These are phyloP conservation scores for Penicillium psychrosexuale DNA, from an alignment of 2,329 filamentous ascomycete genomes.

Conservation along the genomic window DNA sequence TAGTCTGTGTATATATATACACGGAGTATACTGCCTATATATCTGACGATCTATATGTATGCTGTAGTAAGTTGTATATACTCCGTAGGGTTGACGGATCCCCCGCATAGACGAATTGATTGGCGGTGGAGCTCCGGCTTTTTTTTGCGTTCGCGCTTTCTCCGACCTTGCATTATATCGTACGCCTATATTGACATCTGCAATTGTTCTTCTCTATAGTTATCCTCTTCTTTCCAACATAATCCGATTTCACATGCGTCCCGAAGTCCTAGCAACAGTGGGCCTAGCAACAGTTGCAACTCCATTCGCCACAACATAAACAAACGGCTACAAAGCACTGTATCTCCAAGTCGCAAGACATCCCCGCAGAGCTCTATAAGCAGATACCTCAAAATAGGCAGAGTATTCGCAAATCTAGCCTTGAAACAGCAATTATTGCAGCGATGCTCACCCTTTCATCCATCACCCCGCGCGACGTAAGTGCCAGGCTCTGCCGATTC, in stretches of 20 bases:
- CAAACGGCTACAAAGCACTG: not conserved
- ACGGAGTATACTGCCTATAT: not conserved
- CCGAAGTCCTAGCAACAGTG: not conserved
- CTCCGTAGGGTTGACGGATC: not conserved
- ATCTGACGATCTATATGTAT: too few relatives aligned
- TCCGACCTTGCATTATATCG: not conserved
- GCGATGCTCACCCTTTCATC: conserved; percentile 62
- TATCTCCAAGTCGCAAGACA: not conserved
- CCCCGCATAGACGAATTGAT: conserved; percentile 14
- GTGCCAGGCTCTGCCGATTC: conserved; percentile 22
- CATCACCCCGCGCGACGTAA: conserved; percentile 68
- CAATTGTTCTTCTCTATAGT: not conserved
- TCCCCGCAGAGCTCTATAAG: not conserved
- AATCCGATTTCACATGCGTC: not conserved
- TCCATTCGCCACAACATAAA: not conserved
- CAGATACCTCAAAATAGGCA: not conserved
- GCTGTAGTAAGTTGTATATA: not conserved
- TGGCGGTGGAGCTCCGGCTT: conserved; percentile 12
- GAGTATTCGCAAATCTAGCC: not conserved
- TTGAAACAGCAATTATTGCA: not conserved
- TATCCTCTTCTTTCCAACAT: not conserved
- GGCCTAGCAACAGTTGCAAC: not conserved
- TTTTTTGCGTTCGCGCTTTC: conserved; percentile 7
- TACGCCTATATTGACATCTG: not conserved
- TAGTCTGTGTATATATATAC: too few relatives aligned